A percentile compares a stretch with the other conserved stretches of the same genome.
Conservation (phyloP, 2,329 filamentous ascomycete genomes). For the Decorospora gaudefroyi region DNA sequence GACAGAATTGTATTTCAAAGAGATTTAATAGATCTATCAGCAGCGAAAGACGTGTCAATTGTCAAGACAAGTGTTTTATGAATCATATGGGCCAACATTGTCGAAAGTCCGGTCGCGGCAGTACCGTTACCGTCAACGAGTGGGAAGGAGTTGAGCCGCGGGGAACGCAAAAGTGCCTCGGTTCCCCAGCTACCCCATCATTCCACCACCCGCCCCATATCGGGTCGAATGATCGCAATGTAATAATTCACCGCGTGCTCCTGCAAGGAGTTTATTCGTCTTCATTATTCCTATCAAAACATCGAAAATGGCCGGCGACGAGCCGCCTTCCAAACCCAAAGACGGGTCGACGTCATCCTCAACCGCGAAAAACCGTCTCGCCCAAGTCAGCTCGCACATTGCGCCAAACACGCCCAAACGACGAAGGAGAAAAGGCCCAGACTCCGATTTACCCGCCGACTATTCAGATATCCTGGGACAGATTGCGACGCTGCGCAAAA, state of each 20-base stretch:
- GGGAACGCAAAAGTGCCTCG: slow-evolving; percentile 36
- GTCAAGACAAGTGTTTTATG: too few species aligned
- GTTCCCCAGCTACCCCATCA: slow-evolving; percentile 28
- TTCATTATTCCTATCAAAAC: not conserved
- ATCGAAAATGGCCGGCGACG: slow-evolving; percentile 35
- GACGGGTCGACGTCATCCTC: slow-evolving; percentile 28
- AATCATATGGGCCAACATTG: too few species aligned
- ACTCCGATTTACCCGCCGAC: slow-evolving; percentile 59
- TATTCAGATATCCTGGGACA: slow-evolving; percentile 66
- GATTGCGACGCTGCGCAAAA: slow-evolving; percentile 56
- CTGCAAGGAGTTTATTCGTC: slow-evolving; percentile 14
- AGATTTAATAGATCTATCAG: too few species aligned
- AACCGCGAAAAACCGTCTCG: slow-evolving; percentile 52
- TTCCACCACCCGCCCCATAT: slow-evolving; percentile 7
- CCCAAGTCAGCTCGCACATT: slow-evolving; percentile 55
- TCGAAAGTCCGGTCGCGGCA: not conserved
- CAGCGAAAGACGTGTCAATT: too few species aligned
- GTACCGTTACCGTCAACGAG: not conserved
- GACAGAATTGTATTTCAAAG: too few species aligned
- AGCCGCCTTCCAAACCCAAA: slow-evolving; percentile 15
- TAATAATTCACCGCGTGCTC: slow-evolving; percentile 20
- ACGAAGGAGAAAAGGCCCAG: slow-evolving; percentile 42
- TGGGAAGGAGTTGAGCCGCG: slow-evolving; percentile 22
- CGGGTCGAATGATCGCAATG: slow-evolving; percentile 20
- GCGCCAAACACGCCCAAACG: slow-evolving; percentile 44